Evolutionary conservation across 2,329 filamentous ascomycete genomes (phyloP).

Genomic region (Cordyceps militaris): DNA sequence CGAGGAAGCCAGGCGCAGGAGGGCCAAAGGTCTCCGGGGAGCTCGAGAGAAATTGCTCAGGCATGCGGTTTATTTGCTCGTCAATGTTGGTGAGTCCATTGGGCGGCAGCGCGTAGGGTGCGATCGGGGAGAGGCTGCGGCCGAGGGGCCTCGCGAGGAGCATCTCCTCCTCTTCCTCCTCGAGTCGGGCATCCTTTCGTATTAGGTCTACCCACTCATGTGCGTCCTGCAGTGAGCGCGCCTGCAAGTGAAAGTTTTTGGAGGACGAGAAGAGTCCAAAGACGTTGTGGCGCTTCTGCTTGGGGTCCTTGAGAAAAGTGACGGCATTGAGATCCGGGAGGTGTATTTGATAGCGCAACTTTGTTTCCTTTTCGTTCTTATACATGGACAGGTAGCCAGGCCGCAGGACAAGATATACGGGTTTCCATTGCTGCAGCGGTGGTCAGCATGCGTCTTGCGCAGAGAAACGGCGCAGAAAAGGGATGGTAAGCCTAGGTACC

Average conservation of each 20-base stretch:
- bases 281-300: slow-evolving; percentile 76
- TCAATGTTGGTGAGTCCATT: slow-evolving; percentile 15
- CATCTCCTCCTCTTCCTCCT: slow-evolving; percentile 83
- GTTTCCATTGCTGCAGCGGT: slow-evolving; percentile 69
- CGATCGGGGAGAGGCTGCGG: slow-evolving; percentile 36
- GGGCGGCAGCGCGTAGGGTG: slow-evolving; percentile 17
- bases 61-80: slow-evolving; percentile 21
- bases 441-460: background rate
- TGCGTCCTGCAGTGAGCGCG: slow-evolving; percentile 63
- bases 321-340: slow-evolving; percentile 88
- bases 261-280: slow-evolving; percentile 91
- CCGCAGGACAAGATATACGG: slow-evolving; percentile 79
- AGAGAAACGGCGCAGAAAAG: slow-evolving; percentile 13
- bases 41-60: slow-evolving; percentile 45
- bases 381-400: slow-evolving; percentile 89
- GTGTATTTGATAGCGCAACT: slow-evolving; percentile 79
- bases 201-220: slow-evolving; percentile 83
- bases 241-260: slow-evolving; percentile 87
- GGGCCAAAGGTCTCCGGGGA: slow-evolving; percentile 51
- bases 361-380: slow-evolving; percentile 83
- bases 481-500: slow-evolving; percentile 41
- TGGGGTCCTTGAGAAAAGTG: slow-evolving; percentile 79
- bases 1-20: slow-evolving; percentile 27
- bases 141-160: slow-evolving; percentile 60
- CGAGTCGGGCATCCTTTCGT: slow-evolving; percentile 70